Conservation (phyloP, 73 alveolate genomes). For the Blepharisma stoltei region DNA sequence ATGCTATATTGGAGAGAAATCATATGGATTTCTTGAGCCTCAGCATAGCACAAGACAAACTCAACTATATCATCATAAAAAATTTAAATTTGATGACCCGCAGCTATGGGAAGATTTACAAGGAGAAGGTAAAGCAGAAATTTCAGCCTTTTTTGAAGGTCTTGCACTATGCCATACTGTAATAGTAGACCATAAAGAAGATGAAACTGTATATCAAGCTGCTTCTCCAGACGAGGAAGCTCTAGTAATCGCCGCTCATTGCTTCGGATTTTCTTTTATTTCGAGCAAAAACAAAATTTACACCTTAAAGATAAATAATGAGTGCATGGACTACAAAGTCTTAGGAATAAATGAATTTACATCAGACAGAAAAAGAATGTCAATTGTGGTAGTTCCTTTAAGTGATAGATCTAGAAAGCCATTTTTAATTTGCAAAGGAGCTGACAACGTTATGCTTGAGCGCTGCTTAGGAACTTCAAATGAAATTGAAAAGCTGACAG, state of each 20-base stretch:
- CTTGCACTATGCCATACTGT: slow-evolving; percentile 76
- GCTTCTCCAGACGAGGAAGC: slow-evolving; percentile 47
- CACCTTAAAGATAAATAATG: slow-evolving; percentile 17
- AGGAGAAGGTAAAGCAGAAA: not conserved
- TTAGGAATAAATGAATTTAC: slow-evolving; percentile 80
- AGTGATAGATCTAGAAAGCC: not conserved
- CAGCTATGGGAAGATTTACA: slow-evolving; percentile 2
- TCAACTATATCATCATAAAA: too few relatives aligned
- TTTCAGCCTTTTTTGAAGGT: slow-evolving; percentile 42
- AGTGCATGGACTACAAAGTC: slow-evolving; percentile 50
- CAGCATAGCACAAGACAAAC: not conserved
- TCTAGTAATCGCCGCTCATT: slow-evolving; percentile 57
- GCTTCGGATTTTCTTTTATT: slow-evolving; percentile 38
- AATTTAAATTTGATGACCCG: slow-evolving; percentile 9
- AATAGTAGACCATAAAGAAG: slow-evolving; percentile 58
- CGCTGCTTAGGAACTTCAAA: not conserved
- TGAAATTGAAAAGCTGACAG: not conserved
- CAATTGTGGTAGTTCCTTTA: slow-evolving; percentile 55
- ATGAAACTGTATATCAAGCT: slow-evolving; percentile 79
- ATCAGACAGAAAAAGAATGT: slow-evolving; percentile 88
- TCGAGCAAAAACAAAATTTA: not conserved
- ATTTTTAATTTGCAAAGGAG: slow-evolving; percentile 63
- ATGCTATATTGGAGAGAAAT: slow-evolving; percentile 19
- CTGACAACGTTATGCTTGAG: slow-evolving; percentile 60
- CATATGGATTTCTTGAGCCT: slow-evolving; percentile 20